A percentile compares a stretch with the other conserved stretches of the same genome.
These are phyloP conservation scores for Epichloe gansuensis DNA, from an alignment of 2,329 filamentous ascomycete species.

Conservation along the genomic window DNA sequence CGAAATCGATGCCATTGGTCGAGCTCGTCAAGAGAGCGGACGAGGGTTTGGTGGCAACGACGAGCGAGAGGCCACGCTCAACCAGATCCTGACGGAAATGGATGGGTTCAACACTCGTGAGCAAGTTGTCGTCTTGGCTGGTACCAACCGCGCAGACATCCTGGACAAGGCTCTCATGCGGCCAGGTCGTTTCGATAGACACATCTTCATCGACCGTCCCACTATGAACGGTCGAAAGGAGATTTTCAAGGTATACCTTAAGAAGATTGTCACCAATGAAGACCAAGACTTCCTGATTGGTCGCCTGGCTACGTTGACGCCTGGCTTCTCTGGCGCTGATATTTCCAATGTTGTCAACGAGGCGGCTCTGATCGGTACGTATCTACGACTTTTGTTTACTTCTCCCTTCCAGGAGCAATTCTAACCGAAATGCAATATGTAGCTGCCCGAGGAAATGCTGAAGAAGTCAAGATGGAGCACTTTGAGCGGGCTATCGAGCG, in stretches of 20 bases:
- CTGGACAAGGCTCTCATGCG: conserved; percentile 93
- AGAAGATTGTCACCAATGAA: conserved; percentile 88
- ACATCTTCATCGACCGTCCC: conserved; percentile 87
- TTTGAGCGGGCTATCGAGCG: conserved; percentile 98
- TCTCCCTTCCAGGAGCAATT: neutral
- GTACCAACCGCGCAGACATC: conserved; percentile 90
- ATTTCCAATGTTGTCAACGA: conserved; percentile 99
- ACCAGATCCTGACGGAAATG: conserved; percentile 98
- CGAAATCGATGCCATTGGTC: conserved; percentile 95
- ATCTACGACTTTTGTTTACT: conserved; percentile 17
- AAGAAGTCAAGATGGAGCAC: conserved; percentile 73
- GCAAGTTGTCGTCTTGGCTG: conserved; percentile 90
- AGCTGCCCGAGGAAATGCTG: conserved; percentile 76
- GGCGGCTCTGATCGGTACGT: conserved; percentile 83
- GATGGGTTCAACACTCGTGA: conserved; percentile 96
- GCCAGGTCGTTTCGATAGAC: conserved; percentile 90
- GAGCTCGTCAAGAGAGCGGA: conserved; percentile 70
- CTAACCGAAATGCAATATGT: conserved; percentile 12
- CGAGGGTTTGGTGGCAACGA: conserved; percentile 73
- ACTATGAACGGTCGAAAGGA: conserved; percentile 95
- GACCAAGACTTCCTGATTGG: conserved; percentile 80
- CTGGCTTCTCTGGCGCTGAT: conserved; percentile 92
- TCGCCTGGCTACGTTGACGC: conserved; percentile 80
- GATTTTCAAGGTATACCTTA: conserved; percentile 88
- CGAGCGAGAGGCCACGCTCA: conserved; percentile 90